phyloP scores from a whole-genome alignment of 2,329 filamentous ascomycete species.

The Juglanconis oblonga region DNA sequence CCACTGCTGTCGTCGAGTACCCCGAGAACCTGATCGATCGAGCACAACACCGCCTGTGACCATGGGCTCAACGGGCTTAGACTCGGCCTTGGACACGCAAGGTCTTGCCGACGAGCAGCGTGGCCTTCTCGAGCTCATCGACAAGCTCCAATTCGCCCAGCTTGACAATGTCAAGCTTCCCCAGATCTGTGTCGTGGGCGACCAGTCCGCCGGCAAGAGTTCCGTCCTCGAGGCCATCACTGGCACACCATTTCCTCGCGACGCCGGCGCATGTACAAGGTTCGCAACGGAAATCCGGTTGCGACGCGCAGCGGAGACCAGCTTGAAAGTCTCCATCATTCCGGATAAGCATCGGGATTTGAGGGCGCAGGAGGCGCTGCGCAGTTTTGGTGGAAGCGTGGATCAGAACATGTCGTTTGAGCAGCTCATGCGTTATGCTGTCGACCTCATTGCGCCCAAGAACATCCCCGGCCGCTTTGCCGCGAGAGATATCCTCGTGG shows the following conservation, averaged over 20 bases:
- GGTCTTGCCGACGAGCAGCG: slow-evolving; percentile 53
- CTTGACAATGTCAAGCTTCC: slow-evolving; percentile 44
- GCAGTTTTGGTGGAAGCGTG: slow-evolving; percentile 46
- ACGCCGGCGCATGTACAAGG: slow-evolving; percentile 59
- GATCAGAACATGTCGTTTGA: slow-evolving; percentile 45
- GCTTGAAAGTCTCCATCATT: slow-evolving; percentile 51
- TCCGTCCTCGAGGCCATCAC: slow-evolving; percentile 64
- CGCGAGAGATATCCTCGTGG: slow-evolving; percentile 51
- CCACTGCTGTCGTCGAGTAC: neutral
- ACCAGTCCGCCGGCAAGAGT: slow-evolving; percentile 63
- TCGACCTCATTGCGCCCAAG: slow-evolving; percentile 48
- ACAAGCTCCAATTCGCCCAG: slow-evolving; percentile 36
- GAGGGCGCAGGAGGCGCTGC: slow-evolving; percentile 44
- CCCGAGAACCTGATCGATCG: no score
- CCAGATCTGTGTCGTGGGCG: slow-evolving; percentile 62
- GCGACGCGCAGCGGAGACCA: slow-evolving; percentile 43
- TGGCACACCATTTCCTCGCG: slow-evolving; percentile 58
- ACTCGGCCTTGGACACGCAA: slow-evolving; percentile 46
- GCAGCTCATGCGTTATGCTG: slow-evolving; percentile 48
- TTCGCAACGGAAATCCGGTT: slow-evolving; percentile 60
- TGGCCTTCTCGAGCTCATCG: slow-evolving; percentile 53
- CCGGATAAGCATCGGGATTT: slow-evolving; percentile 47
- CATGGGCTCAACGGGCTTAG: slow-evolving; percentile 27
- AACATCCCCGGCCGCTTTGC: slow-evolving; percentile 50
- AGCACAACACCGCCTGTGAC: neutral